Percentiles rank a stretch among this genome's conserved stretches.
Evolutionary conservation across 805 yeast species (phyloP).

Genomic region (Spathaspora arborariae): DNA sequence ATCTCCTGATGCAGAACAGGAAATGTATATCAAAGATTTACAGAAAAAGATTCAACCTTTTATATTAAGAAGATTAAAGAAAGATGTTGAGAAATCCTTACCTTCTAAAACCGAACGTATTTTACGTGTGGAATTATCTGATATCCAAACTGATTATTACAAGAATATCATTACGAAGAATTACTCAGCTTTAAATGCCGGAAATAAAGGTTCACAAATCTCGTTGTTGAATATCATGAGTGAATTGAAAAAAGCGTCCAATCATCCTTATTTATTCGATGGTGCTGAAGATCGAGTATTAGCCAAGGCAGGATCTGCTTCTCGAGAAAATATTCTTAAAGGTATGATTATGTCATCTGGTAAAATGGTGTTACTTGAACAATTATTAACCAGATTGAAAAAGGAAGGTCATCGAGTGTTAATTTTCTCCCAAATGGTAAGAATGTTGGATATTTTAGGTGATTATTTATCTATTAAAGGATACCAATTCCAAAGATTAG

Average conservation of each 20-base stretch:
- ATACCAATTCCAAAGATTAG: conserved; percentile 83
- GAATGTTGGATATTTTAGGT: conserved; percentile 91
- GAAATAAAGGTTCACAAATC: conserved; percentile 68
- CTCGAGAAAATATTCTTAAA: conserved; percentile 77
- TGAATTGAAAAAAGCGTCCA: conserved; percentile 93
- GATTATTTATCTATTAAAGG: conserved; percentile 90
- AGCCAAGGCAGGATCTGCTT: conserved; percentile 52
- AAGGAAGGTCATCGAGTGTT: conserved; percentile 96
- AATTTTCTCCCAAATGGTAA: conserved; percentile 95
- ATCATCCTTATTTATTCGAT: conserved; percentile 94
- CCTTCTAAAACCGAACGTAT: conserved; percentile 97
- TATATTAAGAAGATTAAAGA: conserved; percentile 87
- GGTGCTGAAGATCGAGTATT: conserved; percentile 84
- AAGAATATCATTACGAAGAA: conserved; percentile 90
- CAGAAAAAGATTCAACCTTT: conserved; percentile 87
- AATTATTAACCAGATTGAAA: conserved; percentile 73
- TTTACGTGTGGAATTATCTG: conserved; percentile 90
- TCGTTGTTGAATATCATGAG: conserved; percentile 89
- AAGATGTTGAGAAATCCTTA: conserved; percentile 94
- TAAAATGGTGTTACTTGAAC: conserved; percentile 94
- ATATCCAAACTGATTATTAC: conserved; percentile 91
- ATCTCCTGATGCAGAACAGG: conserved; percentile 82
- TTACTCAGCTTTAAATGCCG: conserved; percentile 86
- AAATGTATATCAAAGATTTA: conserved; percentile 78
- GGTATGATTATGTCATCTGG: conserved; percentile 98